Conservation (phyloP, 2,329 filamentous ascomycete genomes). For the Metarhizium album region DNA sequence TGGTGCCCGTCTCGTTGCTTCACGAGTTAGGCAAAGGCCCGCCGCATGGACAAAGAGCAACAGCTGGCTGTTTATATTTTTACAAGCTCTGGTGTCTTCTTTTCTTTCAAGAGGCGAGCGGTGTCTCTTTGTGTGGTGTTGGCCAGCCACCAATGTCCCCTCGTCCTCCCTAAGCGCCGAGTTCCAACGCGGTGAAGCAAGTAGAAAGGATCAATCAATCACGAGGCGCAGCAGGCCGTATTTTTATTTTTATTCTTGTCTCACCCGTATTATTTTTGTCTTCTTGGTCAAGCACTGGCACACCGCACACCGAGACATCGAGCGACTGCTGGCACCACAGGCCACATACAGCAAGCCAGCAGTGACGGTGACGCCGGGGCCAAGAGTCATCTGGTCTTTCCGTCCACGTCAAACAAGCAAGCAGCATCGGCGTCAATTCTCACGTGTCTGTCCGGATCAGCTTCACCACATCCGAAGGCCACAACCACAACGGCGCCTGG, state of each 20-base stretch:
- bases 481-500: neutral
- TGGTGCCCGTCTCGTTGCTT: too few species aligned
- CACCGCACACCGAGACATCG: neutral
- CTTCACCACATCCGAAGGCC: conserved; percentile 1
- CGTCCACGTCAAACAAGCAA: conserved; percentile 1
- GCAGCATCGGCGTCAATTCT: conserved; percentile 4
- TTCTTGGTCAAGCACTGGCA: too few species aligned
- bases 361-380: neutral
- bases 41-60: too few species aligned
- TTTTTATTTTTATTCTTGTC: too few species aligned
- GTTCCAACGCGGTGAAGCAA: neutral
- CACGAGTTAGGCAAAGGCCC: too few species aligned
- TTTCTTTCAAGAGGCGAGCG: too few species aligned
- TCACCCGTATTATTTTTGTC: too few species aligned
- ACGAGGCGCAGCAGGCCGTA: neutral
- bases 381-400: neutral
- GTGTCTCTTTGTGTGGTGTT: too few species aligned
- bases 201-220: neutral
- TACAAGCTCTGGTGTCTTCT: too few species aligned
- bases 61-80: too few species aligned
- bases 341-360: neutral
- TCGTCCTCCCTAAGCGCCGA: too few species aligned
- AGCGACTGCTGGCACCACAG: neutral
- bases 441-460: conserved; percentile 6
- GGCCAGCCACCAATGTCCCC: too few species aligned